Percentiles rank a stretch among this genome's conserved stretches.
Evolutionary conservation across 345 rosid species (phyloP).

Genomic region (Schrenkiella parvula): DNA sequence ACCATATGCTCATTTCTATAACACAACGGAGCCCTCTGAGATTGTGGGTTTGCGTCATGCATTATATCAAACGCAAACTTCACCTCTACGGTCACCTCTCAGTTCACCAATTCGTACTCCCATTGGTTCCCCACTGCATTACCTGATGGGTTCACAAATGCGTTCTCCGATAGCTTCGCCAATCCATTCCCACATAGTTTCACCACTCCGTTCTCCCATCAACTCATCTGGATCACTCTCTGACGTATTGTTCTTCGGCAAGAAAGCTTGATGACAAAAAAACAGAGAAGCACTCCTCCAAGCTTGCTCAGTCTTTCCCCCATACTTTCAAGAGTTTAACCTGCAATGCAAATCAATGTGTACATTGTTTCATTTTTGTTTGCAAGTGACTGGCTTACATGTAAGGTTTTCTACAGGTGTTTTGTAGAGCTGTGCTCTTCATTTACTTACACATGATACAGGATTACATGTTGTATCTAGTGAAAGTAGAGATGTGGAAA

Average conservation of each 20-base stretch:
- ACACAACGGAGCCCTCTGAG: slow-evolving; percentile 23
- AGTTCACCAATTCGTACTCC: slow-evolving; percentile 34
- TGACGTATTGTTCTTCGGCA: slow-evolving; percentile 29
- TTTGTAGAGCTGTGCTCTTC: not conserved
- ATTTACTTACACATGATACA: not conserved
- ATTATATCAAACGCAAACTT: slow-evolving; percentile 22
- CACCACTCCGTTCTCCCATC: slow-evolving; percentile 35
- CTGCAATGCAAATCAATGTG: slow-evolving; percentile 15
- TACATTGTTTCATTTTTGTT: slow-evolving; percentile 21
- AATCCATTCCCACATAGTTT: slow-evolving; percentile 25
- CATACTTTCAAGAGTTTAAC: slow-evolving; percentile 6
- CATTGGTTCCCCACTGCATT: slow-evolving; percentile 29
- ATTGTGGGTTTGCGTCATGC: slow-evolving; percentile 32
- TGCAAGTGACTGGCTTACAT: not conserved
- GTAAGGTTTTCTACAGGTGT: not conserved
- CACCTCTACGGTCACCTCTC: slow-evolving; percentile 33
- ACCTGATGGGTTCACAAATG: slow-evolving; percentile 10
- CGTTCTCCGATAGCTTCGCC: slow-evolving; percentile 28
- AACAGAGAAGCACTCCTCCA: not conserved
- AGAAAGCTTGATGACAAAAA: slow-evolving; percentile 7
- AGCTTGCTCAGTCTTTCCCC: not conserved
- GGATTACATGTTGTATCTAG: not conserved
- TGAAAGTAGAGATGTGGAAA: not conserved
- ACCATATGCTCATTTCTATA: slow-evolving; percentile 3
- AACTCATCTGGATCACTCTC: slow-evolving; percentile 28